These are phyloP conservation scores for Erythrophleum fordii DNA, from an alignment of 306 rosid genomes.

Conservation along the genomic window DNA sequence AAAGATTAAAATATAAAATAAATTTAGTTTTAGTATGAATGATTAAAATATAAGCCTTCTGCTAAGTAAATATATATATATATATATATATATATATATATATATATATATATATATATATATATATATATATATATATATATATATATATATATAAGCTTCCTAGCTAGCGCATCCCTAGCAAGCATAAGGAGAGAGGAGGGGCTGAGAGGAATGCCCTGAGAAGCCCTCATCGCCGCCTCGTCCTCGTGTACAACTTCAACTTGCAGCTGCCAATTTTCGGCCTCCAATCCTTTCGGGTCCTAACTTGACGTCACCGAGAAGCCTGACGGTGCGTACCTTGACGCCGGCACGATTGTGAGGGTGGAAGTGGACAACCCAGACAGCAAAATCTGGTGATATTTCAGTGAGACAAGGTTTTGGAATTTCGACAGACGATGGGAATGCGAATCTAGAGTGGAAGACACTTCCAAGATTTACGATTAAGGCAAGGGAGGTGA, in stretches of 20 bases:
- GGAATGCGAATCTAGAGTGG: constrained; percentile 34
- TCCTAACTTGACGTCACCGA: constrained; percentile 50
- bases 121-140: too few species aligned
- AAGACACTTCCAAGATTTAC: constrained; percentile 13
- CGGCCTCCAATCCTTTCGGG: constrained; percentile 56
- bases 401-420: constrained; percentile 33
- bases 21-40: too few species aligned
- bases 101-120: too few species aligned
- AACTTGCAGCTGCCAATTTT: constrained; percentile 60
- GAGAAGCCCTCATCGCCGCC: constrained; percentile 42
- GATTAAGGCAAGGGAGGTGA: too few species aligned
- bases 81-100: too few species aligned
- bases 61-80: too few species aligned
- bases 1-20: too few species aligned
- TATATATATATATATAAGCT: too few species aligned
- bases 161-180: too few species aligned
- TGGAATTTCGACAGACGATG: background rate
- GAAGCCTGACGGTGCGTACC: constrained; percentile 45
- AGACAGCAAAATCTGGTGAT: constrained; percentile 45
- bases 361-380: constrained; percentile 62
- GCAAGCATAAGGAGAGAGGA: too few species aligned
- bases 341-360: constrained; percentile 49
- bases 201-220: too few species aligned
- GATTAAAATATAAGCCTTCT: too few species aligned
- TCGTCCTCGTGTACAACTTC: constrained; percentile 56